phyloP scores from a whole-genome alignment of 257 asterid species.

The Cynanchum wilfordii region DNA sequence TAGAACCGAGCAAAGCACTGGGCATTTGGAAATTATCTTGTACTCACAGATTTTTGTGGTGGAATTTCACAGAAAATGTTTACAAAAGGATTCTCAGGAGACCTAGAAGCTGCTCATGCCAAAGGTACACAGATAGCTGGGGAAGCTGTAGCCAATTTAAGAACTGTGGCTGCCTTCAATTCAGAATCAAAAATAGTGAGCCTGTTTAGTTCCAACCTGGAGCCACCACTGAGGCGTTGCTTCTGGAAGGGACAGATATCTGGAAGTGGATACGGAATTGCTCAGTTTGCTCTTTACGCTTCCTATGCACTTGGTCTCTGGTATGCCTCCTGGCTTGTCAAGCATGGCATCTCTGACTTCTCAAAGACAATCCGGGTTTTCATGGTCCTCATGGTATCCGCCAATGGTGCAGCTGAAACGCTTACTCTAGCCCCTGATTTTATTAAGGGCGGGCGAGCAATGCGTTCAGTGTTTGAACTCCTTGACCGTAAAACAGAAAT shows the following conservation, averaged over 20 bases:
- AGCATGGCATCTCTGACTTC: constrained; percentile 87
- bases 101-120: constrained; percentile 81
- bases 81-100: constrained; percentile 93
- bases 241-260: constrained; percentile 97
- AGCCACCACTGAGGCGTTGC: constrained; percentile 63
- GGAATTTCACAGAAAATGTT: constrained; percentile 70
- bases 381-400: constrained; percentile 95
- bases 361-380: constrained; percentile 86
- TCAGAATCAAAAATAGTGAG: constrained; percentile 61
- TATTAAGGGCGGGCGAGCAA: constrained; percentile 85
- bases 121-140: constrained; percentile 92
- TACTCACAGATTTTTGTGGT: background rate
- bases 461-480: constrained; percentile 80
- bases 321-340: constrained; percentile 93
- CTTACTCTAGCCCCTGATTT: constrained; percentile 88
- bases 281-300: constrained; percentile 80
- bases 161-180: constrained; percentile 90
- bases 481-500: constrained; percentile 78
- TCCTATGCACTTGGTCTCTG: constrained; percentile 90
- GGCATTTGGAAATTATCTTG: background rate
- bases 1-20: background rate
- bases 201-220: constrained; percentile 57
- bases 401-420: constrained; percentile 93
- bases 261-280: constrained; percentile 78
- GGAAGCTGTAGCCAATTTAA: constrained; percentile 81